Percentiles rank a stretch among this genome's conserved stretches.
phyloP scores from a whole-genome alignment of 306 rosid genomes.

The Cucumis melo region DNA sequence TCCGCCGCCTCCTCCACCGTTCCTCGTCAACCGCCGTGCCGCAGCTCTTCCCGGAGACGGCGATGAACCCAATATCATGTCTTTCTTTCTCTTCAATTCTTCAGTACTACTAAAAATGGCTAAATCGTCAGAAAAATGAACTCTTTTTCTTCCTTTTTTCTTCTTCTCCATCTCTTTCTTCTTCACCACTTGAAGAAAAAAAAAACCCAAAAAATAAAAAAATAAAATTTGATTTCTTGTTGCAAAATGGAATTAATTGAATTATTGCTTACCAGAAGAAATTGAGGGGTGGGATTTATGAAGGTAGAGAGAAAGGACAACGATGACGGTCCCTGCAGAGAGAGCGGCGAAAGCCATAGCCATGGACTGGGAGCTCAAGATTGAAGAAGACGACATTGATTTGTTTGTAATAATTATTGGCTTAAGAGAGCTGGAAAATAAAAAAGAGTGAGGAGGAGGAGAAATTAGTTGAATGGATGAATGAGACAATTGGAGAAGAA shows the following conservation, averaged over 20 bases:
- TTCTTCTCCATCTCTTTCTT: conserved; percentile 17
- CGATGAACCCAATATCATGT: not conserved
- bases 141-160: conserved; percentile 47
- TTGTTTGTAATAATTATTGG: not conserved
- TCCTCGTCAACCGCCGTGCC: not conserved
- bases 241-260: not conserved
- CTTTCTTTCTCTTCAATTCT: conserved; percentile 35
- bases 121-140: conserved; percentile 74
- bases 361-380: conserved; percentile 52
- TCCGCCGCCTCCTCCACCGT: conserved; percentile 13
- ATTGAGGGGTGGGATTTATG: conserved; percentile 51
- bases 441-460: too few species aligned
- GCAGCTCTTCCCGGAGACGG: not conserved
- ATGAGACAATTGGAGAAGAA: not conserved
- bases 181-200: conserved; percentile 23
- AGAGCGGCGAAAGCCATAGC: conserved; percentile 63
- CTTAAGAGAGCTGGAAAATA: not conserved
- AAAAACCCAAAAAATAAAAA: not conserved
- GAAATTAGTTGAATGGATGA: not conserved
- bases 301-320: conserved; percentile 47
- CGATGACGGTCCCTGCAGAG: conserved; percentile 85
- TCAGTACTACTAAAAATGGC: conserved; percentile 27
- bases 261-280: conserved; percentile 45
- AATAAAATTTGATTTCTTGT: not conserved
- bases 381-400: conserved; percentile 18